Evolutionary conservation across 1,284 basidiomycete species (phyloP).

Genomic region (Trichosporon coremiiforme): DNA sequence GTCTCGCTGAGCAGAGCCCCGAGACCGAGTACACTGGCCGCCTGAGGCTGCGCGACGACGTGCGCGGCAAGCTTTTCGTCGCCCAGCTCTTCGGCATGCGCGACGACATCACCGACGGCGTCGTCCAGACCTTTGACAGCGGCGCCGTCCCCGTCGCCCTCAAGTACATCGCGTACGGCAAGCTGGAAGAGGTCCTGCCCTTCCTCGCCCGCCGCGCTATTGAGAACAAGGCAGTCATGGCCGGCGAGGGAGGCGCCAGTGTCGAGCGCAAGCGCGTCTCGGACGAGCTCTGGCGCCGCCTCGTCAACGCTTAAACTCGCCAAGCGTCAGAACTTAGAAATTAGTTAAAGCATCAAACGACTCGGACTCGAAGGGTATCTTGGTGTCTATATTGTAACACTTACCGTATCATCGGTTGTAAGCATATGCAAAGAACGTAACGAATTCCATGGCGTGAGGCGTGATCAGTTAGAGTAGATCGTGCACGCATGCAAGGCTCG

Average conservation of each 20-base stretch:
- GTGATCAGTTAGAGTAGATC: neutral
- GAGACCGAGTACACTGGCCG: neutral
- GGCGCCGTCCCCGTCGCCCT: conserved; percentile 68
- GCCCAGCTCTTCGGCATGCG: conserved; percentile 88
- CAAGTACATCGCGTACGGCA: conserved; percentile 84
- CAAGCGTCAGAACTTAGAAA: neutral
- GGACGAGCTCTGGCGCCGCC: conserved; percentile 33
- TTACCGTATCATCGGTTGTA: conserved; percentile 17
- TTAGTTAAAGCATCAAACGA: neutral
- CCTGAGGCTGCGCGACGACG: conserved; percentile 27
- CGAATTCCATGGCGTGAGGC: neutral
- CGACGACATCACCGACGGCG: conserved; percentile 72
- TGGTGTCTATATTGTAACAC: conserved; percentile 3
- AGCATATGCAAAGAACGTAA: conserved; percentile 12
- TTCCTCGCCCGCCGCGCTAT: conserved; percentile 73
- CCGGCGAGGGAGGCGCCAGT: conserved; percentile 62
- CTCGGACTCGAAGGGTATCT: neutral
- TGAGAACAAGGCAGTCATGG: conserved; percentile 73
- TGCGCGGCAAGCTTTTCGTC: conserved; percentile 66
- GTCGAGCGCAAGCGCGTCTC: conserved; percentile 59
- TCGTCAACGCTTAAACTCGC: conserved; percentile 1
- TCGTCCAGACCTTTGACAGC: conserved; percentile 64
- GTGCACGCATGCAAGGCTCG: neutral
- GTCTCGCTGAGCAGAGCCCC: conserved; percentile 59
- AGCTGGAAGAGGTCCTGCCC: conserved; percentile 73